Evolutionary conservation across 2,329 filamentous ascomycete genomes (phyloP).

Genomic region (Fusarium nisikadoi): DNA sequence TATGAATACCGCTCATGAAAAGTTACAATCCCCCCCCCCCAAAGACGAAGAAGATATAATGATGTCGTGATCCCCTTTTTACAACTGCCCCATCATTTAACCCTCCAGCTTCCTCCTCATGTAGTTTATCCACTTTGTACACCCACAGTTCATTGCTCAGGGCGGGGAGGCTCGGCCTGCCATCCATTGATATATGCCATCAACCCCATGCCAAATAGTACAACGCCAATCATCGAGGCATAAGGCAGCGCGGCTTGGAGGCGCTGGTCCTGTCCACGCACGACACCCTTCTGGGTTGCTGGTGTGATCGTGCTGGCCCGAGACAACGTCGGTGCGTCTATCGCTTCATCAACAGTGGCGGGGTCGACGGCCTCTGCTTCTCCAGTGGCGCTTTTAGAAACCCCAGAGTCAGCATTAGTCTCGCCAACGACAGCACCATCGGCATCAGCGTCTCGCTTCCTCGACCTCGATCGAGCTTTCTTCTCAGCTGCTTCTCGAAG

Average conservation of each 20-base stretch:
- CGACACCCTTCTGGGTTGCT: conserved; percentile 52
- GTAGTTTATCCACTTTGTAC: conserved; percentile 27
- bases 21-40: conserved; percentile 34
- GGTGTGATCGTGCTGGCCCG: conserved; percentile 62
- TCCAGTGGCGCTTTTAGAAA: conserved; percentile 29
- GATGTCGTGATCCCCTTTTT: conserved; percentile 32
- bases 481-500: conserved; percentile 57
- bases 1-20: conserved; percentile 46
- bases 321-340: conserved; percentile 57
- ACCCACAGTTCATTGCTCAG: conserved; percentile 48
- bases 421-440: conserved; percentile 34
- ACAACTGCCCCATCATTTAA: conserved; percentile 18
- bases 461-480: conserved; percentile 53
- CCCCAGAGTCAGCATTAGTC: conserved; percentile 29
- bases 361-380: conserved; percentile 29
- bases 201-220: conserved; percentile 81
- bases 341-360: conserved; percentile 47
- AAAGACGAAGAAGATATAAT: conserved; percentile 38
- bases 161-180: conserved; percentile 60
- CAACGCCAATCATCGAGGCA: conserved; percentile 83
- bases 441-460: conserved; percentile 43
- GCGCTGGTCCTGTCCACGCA: conserved; percentile 56
- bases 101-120: conserved; percentile 21
- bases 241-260: conserved; percentile 73
- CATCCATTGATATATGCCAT: conserved; percentile 91